Base-by-base conservation (phyloP, 192 early-diverging fungal species). In the Coemansia sp. region DNA sequence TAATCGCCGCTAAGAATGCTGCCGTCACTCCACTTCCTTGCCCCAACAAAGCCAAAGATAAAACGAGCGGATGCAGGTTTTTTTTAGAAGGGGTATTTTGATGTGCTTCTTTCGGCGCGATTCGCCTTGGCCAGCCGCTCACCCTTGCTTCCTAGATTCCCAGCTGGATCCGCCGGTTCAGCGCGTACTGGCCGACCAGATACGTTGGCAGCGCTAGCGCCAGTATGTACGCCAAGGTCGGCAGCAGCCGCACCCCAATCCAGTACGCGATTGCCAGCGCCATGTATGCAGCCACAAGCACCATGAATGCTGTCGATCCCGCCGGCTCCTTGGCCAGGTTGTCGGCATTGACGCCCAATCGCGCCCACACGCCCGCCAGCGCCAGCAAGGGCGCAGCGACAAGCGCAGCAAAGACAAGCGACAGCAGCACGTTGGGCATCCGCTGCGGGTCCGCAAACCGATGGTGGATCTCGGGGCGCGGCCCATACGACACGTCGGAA, bases 141-240 rank as follows among this genome's bases (percentile, higher is more conserved):
- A 9, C 25, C 24, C 2, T 14, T 23, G 6, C 19, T n/a, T 9
- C 3, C 29, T 13, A 32, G 5, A 27, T 6, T 16, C 53, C 18
- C 25, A 42, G 56, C 56, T 22, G 58, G 39, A 42, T 69, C 47
- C 77, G 71, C 77, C 51, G 58, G 42, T 62, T 68, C 64, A 80
- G 62, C 51, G 77, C 72, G 30, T 56, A 62, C 65, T 71, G 77
- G 1, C 77, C 77, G 10, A 54, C 53, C 69, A 67, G n/a, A 35
- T 74, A 74, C 61, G 77, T 80, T 27, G 77, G 77, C 60, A 65
- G 68, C 52, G 77, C 72, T 62, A 80, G 68, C 58, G 35, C 77
- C 65, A 80, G 62, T 39, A 59, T 65, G 23, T 71, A 80, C 16
- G 68, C 61, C 36, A 80, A 72, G 49, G 68, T 68, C 28, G 77